Evolutionary conservation across 2,329 filamentous ascomycete species (phyloP), one percentile per base, ranked within the genome.

Genomic region (Neocatenulostroma microsporum): DNA sequence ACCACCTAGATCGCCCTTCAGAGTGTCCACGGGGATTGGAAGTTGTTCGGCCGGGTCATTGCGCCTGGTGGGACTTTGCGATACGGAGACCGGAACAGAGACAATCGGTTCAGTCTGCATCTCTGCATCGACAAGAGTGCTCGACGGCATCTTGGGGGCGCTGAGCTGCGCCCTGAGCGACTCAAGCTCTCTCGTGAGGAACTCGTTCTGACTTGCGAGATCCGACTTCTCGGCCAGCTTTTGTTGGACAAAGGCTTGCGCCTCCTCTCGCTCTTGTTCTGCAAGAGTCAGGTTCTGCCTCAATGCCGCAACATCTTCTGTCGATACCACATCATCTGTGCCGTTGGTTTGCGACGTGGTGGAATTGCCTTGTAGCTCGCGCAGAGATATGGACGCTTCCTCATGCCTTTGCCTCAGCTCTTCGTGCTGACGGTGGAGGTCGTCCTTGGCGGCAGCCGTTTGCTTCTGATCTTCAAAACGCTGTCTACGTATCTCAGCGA

Each of bases 141-240:
- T 14, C 23, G 14, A 21, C 30, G 14, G 29, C 42, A 24, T 37
- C 35, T 21, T 32, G 23, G 28, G 36, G 15, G 13, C 27, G 30
- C 9, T 36, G 14, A 38, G 36, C 35, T 51, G 46, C n/a, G 50
- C 41, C 21, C 43, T 47, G n/a, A 49, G 37, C 11, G 36, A 45
- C 33, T 50, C 48, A 11, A 56, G 50, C 34, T 56, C 49, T 38
- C 53, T 51, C 14, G 47, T 42, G 10, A 57, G 39, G 25, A 51
- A 47, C 5, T 50, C 51, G 25, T 54, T 55, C 34, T 56, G 52
- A 17, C 45, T 38, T 5, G 43, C 44, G 8, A 57, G 29, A 14
- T 54, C 50, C 5, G 41, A 40, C 42, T 53, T 56, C 30, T 56
- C 53, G 14, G 46, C 46, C 3, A 47, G 38, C 20, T 43, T 42